Base-by-base conservation (phyloP, 495 filamentous ascomycete species). In the Terfezia claveryi region DNA sequence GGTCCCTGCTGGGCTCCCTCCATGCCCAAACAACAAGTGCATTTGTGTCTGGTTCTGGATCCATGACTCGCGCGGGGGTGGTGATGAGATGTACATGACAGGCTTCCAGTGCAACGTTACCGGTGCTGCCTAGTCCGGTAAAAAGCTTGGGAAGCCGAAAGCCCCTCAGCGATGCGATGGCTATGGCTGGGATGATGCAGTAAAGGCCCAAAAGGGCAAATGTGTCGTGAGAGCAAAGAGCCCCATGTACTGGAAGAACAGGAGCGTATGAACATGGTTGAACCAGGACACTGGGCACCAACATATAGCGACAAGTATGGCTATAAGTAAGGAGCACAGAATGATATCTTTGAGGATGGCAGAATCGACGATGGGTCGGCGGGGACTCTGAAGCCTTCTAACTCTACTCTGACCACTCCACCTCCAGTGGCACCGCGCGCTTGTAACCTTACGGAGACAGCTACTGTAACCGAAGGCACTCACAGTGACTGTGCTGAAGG, bases 21-120 rank as follows among this genome's bases (percentile, higher is more conserved):
- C 66, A 23, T 78, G 75, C 58, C 74, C 75, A 1, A 58, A 62
- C 8, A 71, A 65, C 10, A 72, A 69, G 10, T 78, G 75, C 59
- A 71, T 66, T 41, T 78, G 75, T 55, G 70, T 74, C 17, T 77
- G 72, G 73, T 61, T 61, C 51, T 60, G 59, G 59, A 61, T 61
- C 44, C 59, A 61, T 57, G 58, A 50, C 36, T 61, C 58, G 1
- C 54, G 57, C 12, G 58, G 59, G 14, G 59, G 58, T 6, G 37
- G 16, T 0, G 59, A 61, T 46, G 57, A 57, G 38, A 68, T 61
- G 62, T 72, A 75, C 49, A 78, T 77, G 75, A 64, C 69, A 38
- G 73, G 73, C 56, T 74, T 70, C 58, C 70, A 68, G 54, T 77
- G 75, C 63, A 71, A 72, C 36, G 74, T 77, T 32, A 74, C 72